phyloP scores from a whole-genome alignment of 2,329 filamentous ascomycete species.

The Emergomyces pasteurianus region DNA sequence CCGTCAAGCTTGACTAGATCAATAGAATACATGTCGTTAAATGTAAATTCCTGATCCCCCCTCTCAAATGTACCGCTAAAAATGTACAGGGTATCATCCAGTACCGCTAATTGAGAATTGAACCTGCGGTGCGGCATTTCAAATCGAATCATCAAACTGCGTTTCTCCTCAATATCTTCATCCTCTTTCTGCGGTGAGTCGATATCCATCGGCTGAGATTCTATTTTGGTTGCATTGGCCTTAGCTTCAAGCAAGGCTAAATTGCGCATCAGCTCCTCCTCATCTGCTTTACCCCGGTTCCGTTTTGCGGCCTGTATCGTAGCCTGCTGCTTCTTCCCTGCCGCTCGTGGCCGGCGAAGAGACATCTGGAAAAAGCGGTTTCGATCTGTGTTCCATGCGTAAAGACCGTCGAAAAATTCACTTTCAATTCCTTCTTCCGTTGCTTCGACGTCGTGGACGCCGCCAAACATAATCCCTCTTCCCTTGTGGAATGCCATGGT shows the following conservation, averaged over 20 bases:
- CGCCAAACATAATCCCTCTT: constrained; percentile 83
- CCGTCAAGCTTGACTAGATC: constrained; percentile 93
- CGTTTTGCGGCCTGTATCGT: constrained; percentile 36
- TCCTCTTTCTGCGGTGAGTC: constrained; percentile 40
- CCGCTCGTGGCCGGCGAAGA: constrained; percentile 60
- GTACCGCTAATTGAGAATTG: constrained; percentile 80
- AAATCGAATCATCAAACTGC: constrained; percentile 53
- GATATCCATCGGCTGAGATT: constrained; percentile 27
- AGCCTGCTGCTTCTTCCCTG: constrained; percentile 44
- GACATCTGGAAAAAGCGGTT: constrained; percentile 85
- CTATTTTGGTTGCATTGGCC: constrained; percentile 42
- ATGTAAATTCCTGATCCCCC: constrained; percentile 86
- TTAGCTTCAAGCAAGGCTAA: constrained; percentile 75
- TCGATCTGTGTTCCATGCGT: constrained; percentile 87
- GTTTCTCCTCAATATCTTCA: constrained; percentile 40
- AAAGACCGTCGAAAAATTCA: constrained; percentile 89
- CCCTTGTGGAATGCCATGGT: constrained; percentile 95
- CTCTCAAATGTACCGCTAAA: constrained; percentile 95
- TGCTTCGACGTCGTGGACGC: constrained; percentile 84
- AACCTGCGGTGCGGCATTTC: constrained; percentile 86
- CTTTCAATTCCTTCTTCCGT: constrained; percentile 92
- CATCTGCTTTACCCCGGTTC: constrained; percentile 69
- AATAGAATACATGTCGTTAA: constrained; percentile 87
- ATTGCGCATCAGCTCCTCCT: constrained; percentile 80
- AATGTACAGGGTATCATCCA: constrained; percentile 85